A percentile compares a stretch with the other conserved stretches of the same genome.
phyloP scores from a whole-genome alignment of 768 basidiomycete genomes.

The Auricularia heimuer region DNA sequence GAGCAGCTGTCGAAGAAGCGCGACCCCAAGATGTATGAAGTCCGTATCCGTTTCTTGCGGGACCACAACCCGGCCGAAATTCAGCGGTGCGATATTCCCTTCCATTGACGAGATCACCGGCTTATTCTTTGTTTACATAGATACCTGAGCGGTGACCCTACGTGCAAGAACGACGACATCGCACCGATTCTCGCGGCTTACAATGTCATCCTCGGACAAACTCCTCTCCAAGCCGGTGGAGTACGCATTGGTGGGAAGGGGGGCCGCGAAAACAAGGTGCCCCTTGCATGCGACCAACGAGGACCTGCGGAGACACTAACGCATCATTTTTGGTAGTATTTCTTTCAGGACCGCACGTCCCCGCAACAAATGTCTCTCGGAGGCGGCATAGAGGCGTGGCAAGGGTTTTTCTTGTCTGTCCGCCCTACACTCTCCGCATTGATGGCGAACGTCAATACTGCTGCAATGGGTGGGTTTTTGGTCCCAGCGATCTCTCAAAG shows the following conservation, averaged over 20 bases:
- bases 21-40: neutral
- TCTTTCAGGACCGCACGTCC: slow-evolving; percentile 35
- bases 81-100: neutral
- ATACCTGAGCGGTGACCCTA: slow-evolving; percentile 44
- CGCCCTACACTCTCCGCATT: slow-evolving; percentile 33
- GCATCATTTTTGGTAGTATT: slow-evolving; percentile 27
- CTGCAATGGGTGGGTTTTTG: slow-evolving; percentile 25
- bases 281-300: neutral
- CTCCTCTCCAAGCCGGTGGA: slow-evolving; percentile 34
- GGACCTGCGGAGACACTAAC: neutral
- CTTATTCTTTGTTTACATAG: slow-evolving; percentile 21
- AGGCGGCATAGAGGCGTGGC: slow-evolving; percentile 52
- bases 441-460: slow-evolving; percentile 49
- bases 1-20: neutral
- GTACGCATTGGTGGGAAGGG: slow-evolving; percentile 57
- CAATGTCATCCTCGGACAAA: slow-evolving; percentile 51
- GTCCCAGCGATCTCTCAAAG: too few species aligned
- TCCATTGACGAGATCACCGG: neutral
- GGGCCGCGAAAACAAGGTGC: neutral
- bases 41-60: neutral
- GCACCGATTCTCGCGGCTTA: slow-evolving; percentile 51
- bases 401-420: slow-evolving; percentile 35
- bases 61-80: neutral
- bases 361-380: slow-evolving; percentile 20
- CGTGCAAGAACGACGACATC: slow-evolving; percentile 47